Base-by-base conservation (phyloP, 2,329 filamentous ascomycete genomes). In the Leptographium galeiforme region DNA sequence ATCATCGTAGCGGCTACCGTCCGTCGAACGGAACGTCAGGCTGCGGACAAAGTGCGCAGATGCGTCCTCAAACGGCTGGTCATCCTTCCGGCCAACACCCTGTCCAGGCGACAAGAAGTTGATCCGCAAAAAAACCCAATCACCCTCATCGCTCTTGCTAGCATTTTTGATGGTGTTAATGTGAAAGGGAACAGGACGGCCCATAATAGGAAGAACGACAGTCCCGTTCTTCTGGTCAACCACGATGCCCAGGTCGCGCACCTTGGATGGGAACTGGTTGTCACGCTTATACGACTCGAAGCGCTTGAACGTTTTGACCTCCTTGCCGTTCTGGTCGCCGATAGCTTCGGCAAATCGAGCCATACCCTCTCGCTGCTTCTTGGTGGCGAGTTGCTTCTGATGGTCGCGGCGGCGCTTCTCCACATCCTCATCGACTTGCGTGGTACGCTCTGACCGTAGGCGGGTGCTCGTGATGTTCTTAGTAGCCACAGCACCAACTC, bases 231-330 rank as follows among this genome's bases (percentile, higher is more conserved):
- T 97, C 61, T 81, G 77, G 64, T 98, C 93, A 14, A 97, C 89
- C 25, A 95, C 79, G 57, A 98, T 89, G 57, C 87, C 84, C 54
- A 97, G 75, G 62, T 95, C 91, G 66, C 86, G 85, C 59, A 95
- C 82, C 63, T 82, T 84, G 14, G 78, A 65, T 2, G 93, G 93
- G 52, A 98, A 82, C 67, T 97, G 91, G 61, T 94, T 95, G 67
- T 97, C 93, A 56, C 91, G 82, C 75, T 97, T 98, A 73, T 98
- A 98, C 0, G 93, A 98, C 68, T 98, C 93, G 64, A 97, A 98
- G 53, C 89, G 87, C 74, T 97, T 97, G 76, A 98, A 97, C 71
- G 91, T 95, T 76, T 97, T 97, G 67, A 94, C 85, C 60, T 93
- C 85, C n/a, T 84, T 83, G 38, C 91, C 93, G 63, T 95, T 93